phyloP scores from a whole-genome alignment of 805 yeast genomes.

The Suhomyces vadensis region DNA sequence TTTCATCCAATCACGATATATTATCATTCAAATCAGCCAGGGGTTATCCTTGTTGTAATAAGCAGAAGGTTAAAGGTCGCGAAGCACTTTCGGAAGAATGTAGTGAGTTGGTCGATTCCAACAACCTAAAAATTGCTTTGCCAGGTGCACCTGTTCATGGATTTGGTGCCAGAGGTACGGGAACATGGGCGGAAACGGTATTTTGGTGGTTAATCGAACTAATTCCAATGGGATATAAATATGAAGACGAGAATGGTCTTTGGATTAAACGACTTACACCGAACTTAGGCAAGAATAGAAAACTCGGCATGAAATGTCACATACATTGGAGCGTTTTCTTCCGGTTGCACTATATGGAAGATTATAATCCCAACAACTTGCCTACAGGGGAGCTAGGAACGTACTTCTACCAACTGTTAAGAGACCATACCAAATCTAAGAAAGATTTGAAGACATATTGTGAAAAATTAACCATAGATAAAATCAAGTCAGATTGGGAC shows the following conservation, averaged over 20 bases:
- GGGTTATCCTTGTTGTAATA: background rate
- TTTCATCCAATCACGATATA: conserved; percentile 56
- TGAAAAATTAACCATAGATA: conserved; percentile 16
- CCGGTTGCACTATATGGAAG: conserved; percentile 48
- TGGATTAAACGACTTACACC: conserved; percentile 56
- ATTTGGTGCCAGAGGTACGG: conserved; percentile 43
- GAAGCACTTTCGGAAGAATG: background rate
- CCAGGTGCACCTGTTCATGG: conserved; percentile 18
- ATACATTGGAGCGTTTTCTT: conserved; percentile 68
- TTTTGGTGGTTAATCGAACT: conserved; percentile 66
- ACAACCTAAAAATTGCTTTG: background rate
- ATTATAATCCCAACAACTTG: conserved; percentile 43
- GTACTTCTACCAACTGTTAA: conserved; percentile 22
- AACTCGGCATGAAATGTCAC: conserved; percentile 48
- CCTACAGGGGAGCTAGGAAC: conserved; percentile 19
- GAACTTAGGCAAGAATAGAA: conserved; percentile 55
- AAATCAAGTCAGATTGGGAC: conserved; percentile 17
- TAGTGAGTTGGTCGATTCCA: background rate
- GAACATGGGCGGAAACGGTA: conserved; percentile 23
- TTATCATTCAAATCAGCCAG: no score
- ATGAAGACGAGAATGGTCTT: conserved; percentile 47
- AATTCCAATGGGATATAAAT: conserved; percentile 56
- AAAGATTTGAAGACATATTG: conserved; percentile 14
- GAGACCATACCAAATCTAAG: conserved; percentile 9
- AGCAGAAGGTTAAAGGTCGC: background rate